Evolutionary conservation across 805 yeast species (phyloP), one percentile per base, ranked within the genome.

Genomic region (Ogataea haglerorum): DNA sequence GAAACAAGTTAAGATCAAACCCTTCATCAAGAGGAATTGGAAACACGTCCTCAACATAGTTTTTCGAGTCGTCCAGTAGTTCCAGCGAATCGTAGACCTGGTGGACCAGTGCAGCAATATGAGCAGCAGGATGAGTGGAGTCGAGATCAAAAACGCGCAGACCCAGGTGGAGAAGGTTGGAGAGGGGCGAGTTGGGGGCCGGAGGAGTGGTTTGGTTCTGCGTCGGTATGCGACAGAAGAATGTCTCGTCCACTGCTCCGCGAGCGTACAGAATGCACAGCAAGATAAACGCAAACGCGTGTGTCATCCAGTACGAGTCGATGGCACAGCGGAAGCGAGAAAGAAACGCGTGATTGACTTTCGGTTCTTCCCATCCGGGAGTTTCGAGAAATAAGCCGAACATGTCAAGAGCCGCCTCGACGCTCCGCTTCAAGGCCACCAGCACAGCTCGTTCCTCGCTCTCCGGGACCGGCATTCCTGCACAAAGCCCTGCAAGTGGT

Each of bases 281-380:
- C 19, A 47, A 32, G 15, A 47, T 36, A 22, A 47, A 34, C 2
- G 53, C 45, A 40, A 49, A 49, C 9, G 51, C 49, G 37, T 47
- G 49, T 3, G 49, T 49, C 48, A 47, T 45, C 53, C 53, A 49
- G 30, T 49, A 47, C 8, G 53, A 47, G 34, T 49, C 51, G 9
- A 45, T 41, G 2, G 49, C 36, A 27, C 32, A 45, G n/a, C 24
- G 22, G 28, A 49, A 49, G 30, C 42, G 8, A 30, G 30, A 10
- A 38, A 36, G 25, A 47, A 46, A 32, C 53, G 28, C 9, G 9
- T 19, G 21, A 9, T 3, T 19, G 9, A 19, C 21, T 19, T 19
- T 19, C 3, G 21, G 21, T 6, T 19, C 21, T 19, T 19, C 21
- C 21, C 21, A 19, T 19, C 21, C 21, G 9, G 21, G 21, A 19